Evolutionary conservation across 2,329 filamentous ascomycete genomes (phyloP), one percentile per base, ranked within the genome.

Genomic region (Trichoderma atroviride): DNA sequence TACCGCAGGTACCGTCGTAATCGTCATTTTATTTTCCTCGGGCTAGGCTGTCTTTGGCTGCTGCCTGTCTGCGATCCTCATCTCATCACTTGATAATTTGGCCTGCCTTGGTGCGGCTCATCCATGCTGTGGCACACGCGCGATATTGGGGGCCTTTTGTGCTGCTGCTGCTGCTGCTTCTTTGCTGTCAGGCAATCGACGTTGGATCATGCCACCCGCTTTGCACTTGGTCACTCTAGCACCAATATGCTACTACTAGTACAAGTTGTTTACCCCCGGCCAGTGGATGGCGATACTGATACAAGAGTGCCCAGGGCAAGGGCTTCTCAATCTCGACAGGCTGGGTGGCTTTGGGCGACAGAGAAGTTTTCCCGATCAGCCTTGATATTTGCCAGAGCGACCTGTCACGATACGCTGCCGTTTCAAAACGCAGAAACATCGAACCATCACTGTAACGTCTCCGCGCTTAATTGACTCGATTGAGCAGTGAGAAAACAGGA

Each of bases 361-460:
- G 59, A 58, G 29, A 59, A 59, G 40, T 52, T 67, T 67, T 59
- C 59, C 64, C 55, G 64, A 67, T 67, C 64, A 67, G 37, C 37
- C 27, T 43, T 50, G n/a, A 35, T 58, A 66, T 22, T 52, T 22
- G 37, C 10, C 22, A 59, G 57, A 58, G 55, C 31, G 64, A 37
- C 64, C 31, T 59, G 31, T 67, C 64, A 59, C 64, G 47, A 67
- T 56, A 11, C 24, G 31, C 31, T 27, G 40, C 35, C 55, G 40
- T 59, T 59, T 59, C 22, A 37, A 67, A 40, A 66, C 50, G 33
- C 61, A 52, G 61, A 63, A 63, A 31, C 31, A 57, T 13, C 47
- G 22, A 50, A 13, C n/a, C 47, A 50, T 11, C n/a, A 24, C 47
- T 24, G 7, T 13, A 22, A 5, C 47, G 10, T 24, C 47, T 13